phyloP scores from a whole-genome alignment of 2,329 filamentous ascomycete genomes.

The Arthroderma sp. region DNA sequence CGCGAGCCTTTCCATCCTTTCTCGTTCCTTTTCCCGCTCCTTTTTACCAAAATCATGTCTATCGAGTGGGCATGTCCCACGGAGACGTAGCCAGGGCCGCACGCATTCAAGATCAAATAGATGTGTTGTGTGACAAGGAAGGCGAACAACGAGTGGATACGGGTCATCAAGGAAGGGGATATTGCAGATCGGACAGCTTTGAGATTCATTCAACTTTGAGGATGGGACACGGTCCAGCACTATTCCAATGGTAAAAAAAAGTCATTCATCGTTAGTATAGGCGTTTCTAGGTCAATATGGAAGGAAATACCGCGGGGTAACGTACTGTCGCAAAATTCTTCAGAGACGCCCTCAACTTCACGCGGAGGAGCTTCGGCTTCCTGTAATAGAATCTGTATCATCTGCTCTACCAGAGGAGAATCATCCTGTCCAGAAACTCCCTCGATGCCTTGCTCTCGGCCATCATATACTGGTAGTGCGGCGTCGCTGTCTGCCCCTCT shows the following conservation, averaged over 20 bases:
- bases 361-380: slow-evolving; percentile 46
- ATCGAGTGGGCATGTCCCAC: slow-evolving; percentile 51
- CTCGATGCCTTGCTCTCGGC: slow-evolving; percentile 24
- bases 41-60: slow-evolving; percentile 46
- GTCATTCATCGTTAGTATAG: too few species aligned
- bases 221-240: slow-evolving; percentile 47
- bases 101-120: slow-evolving; percentile 54
- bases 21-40: slow-evolving; percentile 38
- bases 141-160: slow-evolving; percentile 49
- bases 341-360: slow-evolving; percentile 47
- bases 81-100: slow-evolving; percentile 49
- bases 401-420: slow-evolving; percentile 32
- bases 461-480: slow-evolving; percentile 30
- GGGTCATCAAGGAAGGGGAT: slow-evolving; percentile 49
- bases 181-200: slow-evolving; percentile 47
- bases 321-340: slow-evolving; percentile 45
- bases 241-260: slow-evolving; percentile 9
- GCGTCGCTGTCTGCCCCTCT: slow-evolving; percentile 22
- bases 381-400: slow-evolving; percentile 43
- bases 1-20: slow-evolving; percentile 39
- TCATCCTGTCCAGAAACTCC: slow-evolving; percentile 15
- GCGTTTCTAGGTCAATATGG: background rate
- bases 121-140: slow-evolving; percentile 50
- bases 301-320: background rate
- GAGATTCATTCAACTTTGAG: slow-evolving; percentile 38